Evolutionary conservation across 768 basidiomycete species (phyloP).

Genomic region (Xanthoconium purpureum): DNA sequence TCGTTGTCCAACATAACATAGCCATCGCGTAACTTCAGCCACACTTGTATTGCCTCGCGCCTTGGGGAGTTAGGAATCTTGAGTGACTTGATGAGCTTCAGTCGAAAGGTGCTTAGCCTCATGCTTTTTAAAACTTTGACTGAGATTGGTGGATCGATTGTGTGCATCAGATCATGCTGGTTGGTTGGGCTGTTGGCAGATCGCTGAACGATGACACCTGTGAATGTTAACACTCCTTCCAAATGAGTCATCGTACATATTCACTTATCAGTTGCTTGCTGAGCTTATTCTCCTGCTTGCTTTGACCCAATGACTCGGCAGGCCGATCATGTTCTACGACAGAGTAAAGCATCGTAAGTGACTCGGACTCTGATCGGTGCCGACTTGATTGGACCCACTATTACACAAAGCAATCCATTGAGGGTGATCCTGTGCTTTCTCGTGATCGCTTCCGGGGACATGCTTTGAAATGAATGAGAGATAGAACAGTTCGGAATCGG

Average conservation of each 20-base stretch:
- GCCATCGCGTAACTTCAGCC: constrained; percentile 54
- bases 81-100: constrained; percentile 57
- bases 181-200: constrained; percentile 20
- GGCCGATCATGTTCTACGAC: constrained; percentile 58
- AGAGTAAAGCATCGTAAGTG: background rate
- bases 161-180: constrained; percentile 15
- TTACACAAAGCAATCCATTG: constrained; percentile 61
- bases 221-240: constrained; percentile 5
- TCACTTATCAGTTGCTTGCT: constrained; percentile 60
- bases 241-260: constrained; percentile 9
- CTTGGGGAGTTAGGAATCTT: constrained; percentile 26
- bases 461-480: constrained; percentile 59
- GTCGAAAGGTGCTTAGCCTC: constrained; percentile 59
- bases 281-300: constrained; percentile 47
- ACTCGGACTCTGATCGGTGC: background rate
- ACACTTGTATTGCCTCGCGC: constrained; percentile 43
- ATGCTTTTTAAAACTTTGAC: constrained; percentile 67
- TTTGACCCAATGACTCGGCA: constrained; percentile 32
- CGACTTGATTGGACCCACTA: constrained; percentile 40
- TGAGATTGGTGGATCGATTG: constrained; percentile 20
- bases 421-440: constrained; percentile 51
- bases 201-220: constrained; percentile 33
- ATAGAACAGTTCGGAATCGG: constrained; percentile 83
- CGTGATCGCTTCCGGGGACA: constrained; percentile 39
- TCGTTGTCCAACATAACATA: constrained; percentile 51